Base-by-base conservation (phyloP, 202 grass and related monocot species). In the Alloteropsis angusta region DNA sequence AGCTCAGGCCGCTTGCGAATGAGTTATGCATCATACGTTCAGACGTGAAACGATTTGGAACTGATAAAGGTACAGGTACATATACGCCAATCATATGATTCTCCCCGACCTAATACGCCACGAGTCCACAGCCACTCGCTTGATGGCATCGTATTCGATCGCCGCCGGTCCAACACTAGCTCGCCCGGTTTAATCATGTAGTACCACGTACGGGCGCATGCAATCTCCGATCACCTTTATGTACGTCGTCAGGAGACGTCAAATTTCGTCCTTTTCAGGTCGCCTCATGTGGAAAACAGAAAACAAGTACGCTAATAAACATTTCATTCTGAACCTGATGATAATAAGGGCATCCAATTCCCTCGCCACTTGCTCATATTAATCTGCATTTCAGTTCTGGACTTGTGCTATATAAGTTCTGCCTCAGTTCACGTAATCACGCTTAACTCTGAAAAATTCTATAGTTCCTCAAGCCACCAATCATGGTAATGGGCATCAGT, bases 141-240 rank as follows among this genome's bases (percentile, higher is more conserved):
- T 9, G 16, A 48, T 15, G 21, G 75, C 16, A 73, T 72, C 66
- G 18, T 72, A 79, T 84, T 84, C n/a, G n/a, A n/a, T n/a, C n/a
- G n/a, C n/a, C 82, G 12, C 7, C 23, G 1, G 65, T 5, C 11
- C 34, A 18, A 62, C 9, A 52, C 32, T 10, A 32, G 32, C 9
- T 60, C 11, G 13, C 22, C 39, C 38, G 14, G 35, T 38, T 25
- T n/a, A n/a, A 53, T 26, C 45, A 18, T 2, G n/a, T n/a, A n/a
- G 35, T 12, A 45, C 0, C 5, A 16, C 16, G 39, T 21, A 61
- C 56, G 9, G 13, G 19, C 1, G 21, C 8, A 49, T 63, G 36
- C 5, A 35, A 35, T 62, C 32, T 8, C 19, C 12, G 34, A 17
- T 61, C 5, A 26, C 32, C n/a, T 63, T 13, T 30, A 22, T 58